These are phyloP conservation scores for Exidia glandulosa DNA, from an alignment of 768 basidiomycete genomes.

Conservation along the genomic window DNA sequence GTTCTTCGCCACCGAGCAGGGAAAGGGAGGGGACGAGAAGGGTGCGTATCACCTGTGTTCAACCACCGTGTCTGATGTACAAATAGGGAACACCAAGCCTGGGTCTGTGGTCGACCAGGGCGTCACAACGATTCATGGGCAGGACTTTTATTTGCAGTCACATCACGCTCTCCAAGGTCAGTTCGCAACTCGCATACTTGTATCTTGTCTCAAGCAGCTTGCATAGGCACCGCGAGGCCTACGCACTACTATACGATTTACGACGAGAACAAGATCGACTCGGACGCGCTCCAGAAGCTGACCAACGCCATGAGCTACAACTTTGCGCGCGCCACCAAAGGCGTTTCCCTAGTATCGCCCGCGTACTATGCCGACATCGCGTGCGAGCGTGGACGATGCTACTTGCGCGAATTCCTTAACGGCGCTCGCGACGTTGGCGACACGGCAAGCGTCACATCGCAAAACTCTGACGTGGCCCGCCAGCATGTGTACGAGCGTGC, in stretches of 20 bases:
- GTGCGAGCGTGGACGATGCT: slow-evolving; percentile 69
- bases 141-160: slow-evolving; percentile 41
- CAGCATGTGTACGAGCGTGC: slow-evolving; percentile 48
- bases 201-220: neutral
- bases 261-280: slow-evolving; percentile 58
- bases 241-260: slow-evolving; percentile 76
- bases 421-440: slow-evolving; percentile 32
- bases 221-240: slow-evolving; percentile 32
- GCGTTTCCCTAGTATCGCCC: slow-evolving; percentile 29
- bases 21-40: neutral
- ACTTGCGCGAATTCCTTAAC: slow-evolving; percentile 60
- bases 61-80: slow-evolving; percentile 32
- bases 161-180: slow-evolving; percentile 6
- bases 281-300: slow-evolving; percentile 65
- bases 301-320: slow-evolving; percentile 60
- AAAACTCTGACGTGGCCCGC: neutral
- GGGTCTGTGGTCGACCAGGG: slow-evolving; percentile 77
- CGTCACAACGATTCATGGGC: slow-evolving; percentile 50
- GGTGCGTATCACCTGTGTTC: neutral
- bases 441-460: slow-evolving; percentile 22
- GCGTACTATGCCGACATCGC: slow-evolving; percentile 51
- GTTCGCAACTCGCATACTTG: neutral
- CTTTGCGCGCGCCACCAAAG: slow-evolving; percentile 75
- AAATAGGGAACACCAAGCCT: slow-evolving; percentile 66
- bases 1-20: slow-evolving; percentile 40